Evolutionary conservation across 2,329 filamentous ascomycete genomes (phyloP).

Genomic region (Scorias spongiosa): DNA sequence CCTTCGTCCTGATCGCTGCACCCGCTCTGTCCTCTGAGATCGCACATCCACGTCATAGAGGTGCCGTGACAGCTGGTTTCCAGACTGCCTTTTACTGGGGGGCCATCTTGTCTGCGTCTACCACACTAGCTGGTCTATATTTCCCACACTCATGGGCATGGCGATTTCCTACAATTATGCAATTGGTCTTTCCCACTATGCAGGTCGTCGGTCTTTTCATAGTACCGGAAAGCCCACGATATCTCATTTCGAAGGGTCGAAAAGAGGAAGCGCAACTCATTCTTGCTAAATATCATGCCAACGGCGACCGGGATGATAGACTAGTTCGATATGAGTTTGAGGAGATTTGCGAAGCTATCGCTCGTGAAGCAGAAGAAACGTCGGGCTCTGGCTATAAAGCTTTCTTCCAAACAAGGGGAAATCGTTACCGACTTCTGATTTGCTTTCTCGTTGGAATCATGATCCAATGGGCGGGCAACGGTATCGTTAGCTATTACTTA

Average conservation of each 20-base stretch:
- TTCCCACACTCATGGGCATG: constrained; percentile 13
- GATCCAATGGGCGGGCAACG: constrained; percentile 32
- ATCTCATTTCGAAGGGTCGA: constrained; percentile 2
- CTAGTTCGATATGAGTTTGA: constrained; percentile 51
- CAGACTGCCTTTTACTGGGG: constrained; percentile 3
- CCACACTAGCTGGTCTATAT: constrained; percentile 46
- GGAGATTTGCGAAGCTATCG: constrained; percentile 34
- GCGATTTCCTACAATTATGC: constrained; percentile 47
- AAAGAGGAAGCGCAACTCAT: constrained; percentile 33
- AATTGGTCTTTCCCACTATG: constrained; percentile 29
- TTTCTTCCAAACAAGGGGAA: constrained; percentile 45
- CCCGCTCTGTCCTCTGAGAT: constrained; percentile 4
- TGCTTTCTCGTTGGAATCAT: constrained; percentile 31
- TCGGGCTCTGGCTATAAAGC: constrained; percentile 53
- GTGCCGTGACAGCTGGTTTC: not conserved
- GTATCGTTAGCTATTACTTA: constrained; percentile 31
- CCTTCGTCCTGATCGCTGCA: not conserved
- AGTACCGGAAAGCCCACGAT: constrained; percentile 3
- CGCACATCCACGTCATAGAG: constrained; percentile 3
- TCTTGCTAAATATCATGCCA: constrained; percentile 46
- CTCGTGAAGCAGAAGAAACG: constrained; percentile 33
- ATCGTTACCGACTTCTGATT: constrained; percentile 39
- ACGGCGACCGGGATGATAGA: constrained; percentile 42
- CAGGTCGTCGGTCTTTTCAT: constrained; percentile 8
- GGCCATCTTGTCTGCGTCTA: constrained; percentile 33